These are phyloP conservation scores for Pisolithus sp. DNA, from an alignment of 768 basidiomycete species.

Conservation along the genomic window DNA sequence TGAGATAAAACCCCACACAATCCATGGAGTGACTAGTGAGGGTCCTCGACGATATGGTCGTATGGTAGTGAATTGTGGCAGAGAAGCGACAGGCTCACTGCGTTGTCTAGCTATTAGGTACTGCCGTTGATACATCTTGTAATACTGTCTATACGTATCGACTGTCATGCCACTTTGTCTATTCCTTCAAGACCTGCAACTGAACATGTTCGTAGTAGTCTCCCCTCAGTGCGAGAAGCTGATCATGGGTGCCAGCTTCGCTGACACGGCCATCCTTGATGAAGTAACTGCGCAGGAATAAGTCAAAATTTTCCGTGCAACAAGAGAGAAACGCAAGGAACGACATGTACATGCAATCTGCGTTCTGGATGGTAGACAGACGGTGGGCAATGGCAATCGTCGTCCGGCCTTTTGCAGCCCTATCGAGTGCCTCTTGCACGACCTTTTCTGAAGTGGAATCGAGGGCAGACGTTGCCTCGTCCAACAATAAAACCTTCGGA, in stretches of 20 bases:
- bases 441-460: conserved; percentile 91
- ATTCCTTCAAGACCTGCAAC: conserved; percentile 63
- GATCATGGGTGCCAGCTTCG: conserved; percentile 85
- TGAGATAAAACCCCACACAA: too few relatives aligned
- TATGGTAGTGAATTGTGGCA: too few relatives aligned
- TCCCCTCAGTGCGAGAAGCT: conserved; percentile 58
- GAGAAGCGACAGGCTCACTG: too few relatives aligned
- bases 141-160: background rate
- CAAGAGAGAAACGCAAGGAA: background rate
- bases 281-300: conserved; percentile 3
- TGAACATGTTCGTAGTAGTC: conserved; percentile 85
- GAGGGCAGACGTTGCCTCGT: conserved; percentile 88
- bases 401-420: conserved; percentile 86
- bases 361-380: conserved; percentile 87
- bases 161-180: background rate
- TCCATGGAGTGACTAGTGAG: too few relatives aligned
- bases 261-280: conserved; percentile 82
- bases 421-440: conserved; percentile 90
- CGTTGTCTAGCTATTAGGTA: too few relatives aligned
- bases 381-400: conserved; percentile 96
- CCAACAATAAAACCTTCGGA: conserved; percentile 80
- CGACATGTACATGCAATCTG: conserved; percentile 63
- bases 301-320: background rate
- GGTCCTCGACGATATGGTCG: too few relatives aligned
- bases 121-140: background rate